Base-by-base conservation (phyloP, 441 rosid species). In the Populus trichocarpa region DNA sequence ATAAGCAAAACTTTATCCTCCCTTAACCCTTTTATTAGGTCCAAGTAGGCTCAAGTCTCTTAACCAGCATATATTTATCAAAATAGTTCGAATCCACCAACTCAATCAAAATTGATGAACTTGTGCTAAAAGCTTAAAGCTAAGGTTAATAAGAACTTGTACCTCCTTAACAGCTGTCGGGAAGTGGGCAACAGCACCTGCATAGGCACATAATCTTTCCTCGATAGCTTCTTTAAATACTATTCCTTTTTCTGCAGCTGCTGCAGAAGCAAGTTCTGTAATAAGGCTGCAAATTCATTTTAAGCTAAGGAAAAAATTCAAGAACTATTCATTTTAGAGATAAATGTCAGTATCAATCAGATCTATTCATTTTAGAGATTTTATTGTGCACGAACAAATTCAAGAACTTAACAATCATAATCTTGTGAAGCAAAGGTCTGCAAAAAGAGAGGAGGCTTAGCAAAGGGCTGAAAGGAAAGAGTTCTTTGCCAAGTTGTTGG, bases 111-210 rank as follows among this genome's bases (percentile, higher is more conserved):
- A 26, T 66, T 66, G 20, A 28, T 14, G 6, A 12, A 20, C 6
- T 16, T 38, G 25, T 59, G 64, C 64, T n/a, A n/a, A 59, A 59
- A 7, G 64, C 64, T 59, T 59, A n/a, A 3, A n/a, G 69, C 23
- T 64, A 10, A 14, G 40, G 5, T 35, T 4, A 46, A 67, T 20
- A 67, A 68, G 13, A 14, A 5, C 13, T 7, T 14, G 64, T 82
- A 93, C 98, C 93, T 92, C 99, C 86, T 95, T 95, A 40, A 89
- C 99, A 0, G 97, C 98, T 25, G 98, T 95, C 1, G 99, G 99
- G 83, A 93, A 95, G 75, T 93, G 97, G 1, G 95, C 89, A 77
- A 95, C 98, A 5, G 98, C 91, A 73, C 97, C 81, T 13, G 99
- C 83, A 76, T 92, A 95, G 80, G 99, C 98, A 74, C 99, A 92